A percentile compares a stretch with the other conserved stretches of the same genome.
Conservation (phyloP, 2,329 filamentous ascomycete genomes). For the Pestalotiopsis sp. region DNA sequence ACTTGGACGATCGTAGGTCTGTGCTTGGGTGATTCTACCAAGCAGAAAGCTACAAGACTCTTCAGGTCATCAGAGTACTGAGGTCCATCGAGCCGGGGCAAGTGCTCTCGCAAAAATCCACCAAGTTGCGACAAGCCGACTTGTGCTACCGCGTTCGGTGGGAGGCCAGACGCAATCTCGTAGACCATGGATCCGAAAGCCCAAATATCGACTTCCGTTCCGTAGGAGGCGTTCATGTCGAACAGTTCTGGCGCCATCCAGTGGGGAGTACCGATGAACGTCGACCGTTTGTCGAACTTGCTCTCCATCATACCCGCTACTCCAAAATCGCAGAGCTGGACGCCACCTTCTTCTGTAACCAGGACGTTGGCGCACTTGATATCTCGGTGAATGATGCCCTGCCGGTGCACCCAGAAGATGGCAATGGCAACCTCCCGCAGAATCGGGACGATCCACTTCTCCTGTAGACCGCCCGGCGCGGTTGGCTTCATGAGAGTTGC, state of each 20-base stretch:
- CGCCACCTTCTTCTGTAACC: constrained; percentile 73
- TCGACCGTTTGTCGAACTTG: constrained; percentile 75
- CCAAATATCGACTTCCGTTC: constrained; percentile 80
- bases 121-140: constrained; percentile 55
- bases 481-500: constrained; percentile 73
- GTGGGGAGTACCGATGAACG: constrained; percentile 80
- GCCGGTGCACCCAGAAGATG: constrained; percentile 67
- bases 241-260: constrained; percentile 88
- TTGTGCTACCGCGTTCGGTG: constrained; percentile 66
- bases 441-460: constrained; percentile 72
- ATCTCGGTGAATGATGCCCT: constrained; percentile 72
- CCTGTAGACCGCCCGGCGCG: constrained; percentile 64
- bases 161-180: constrained; percentile 78
- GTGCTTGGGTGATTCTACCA: constrained; percentile 68
- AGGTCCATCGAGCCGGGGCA: constrained; percentile 71
- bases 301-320: constrained; percentile 78
- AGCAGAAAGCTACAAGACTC: constrained; percentile 72
- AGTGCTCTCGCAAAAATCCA: constrained; percentile 60
- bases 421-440: constrained; percentile 68
- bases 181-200: constrained; percentile 81
- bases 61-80: constrained; percentile 71
- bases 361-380: constrained; percentile 81
- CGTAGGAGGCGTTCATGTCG: constrained; percentile 65
- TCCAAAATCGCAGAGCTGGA: constrained; percentile 85
- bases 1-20: constrained; percentile 72